phyloP scores from a whole-genome alignment of 139 green algal species.

The Chlamydomonas sp. region DNA sequence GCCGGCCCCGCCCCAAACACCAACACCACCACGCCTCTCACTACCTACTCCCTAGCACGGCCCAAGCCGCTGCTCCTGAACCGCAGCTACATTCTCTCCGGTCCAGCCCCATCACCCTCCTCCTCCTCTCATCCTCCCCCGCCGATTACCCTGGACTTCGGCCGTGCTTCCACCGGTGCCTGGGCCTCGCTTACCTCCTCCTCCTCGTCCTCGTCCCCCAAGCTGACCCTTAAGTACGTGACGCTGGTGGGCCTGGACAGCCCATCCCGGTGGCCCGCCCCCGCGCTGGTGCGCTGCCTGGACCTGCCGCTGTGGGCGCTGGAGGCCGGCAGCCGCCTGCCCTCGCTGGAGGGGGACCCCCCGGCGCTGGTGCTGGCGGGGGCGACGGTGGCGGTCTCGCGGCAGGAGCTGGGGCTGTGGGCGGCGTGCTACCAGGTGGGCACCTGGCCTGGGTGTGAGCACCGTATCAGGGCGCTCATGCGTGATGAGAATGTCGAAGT shows the following conservation, averaged over 20 bases:
- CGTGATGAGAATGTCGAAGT: too few species aligned
- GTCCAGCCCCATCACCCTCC: too few species aligned
- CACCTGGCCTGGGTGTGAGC: too few species aligned
- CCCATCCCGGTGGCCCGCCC: constrained; percentile 13
- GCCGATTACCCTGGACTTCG: neutral
- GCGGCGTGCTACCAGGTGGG: neutral
- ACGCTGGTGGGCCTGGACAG: constrained; percentile 23
- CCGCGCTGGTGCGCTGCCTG: constrained; percentile 22
- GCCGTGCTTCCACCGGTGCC: neutral
- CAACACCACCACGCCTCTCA: too few species aligned
- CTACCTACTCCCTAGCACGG: too few species aligned
- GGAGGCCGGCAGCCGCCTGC: neutral
- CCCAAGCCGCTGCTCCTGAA: too few species aligned
- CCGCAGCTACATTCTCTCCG: too few species aligned
- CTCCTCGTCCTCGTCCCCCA: neutral
- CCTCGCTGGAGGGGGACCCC: neutral
- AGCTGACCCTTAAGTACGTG: constrained; percentile 9
- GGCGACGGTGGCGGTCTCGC: neutral
- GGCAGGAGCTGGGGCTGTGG: constrained; percentile 28
- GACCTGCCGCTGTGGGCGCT: constrained; percentile 38
- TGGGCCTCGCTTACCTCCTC: neutral
- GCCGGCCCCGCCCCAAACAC: too few species aligned
- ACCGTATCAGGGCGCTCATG: too few species aligned
- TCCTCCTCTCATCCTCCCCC: too few species aligned
- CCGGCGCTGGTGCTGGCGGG: constrained; percentile 6